Conservation (phyloP, 257 asterid species). For the Rubia yunnanensis region DNA sequence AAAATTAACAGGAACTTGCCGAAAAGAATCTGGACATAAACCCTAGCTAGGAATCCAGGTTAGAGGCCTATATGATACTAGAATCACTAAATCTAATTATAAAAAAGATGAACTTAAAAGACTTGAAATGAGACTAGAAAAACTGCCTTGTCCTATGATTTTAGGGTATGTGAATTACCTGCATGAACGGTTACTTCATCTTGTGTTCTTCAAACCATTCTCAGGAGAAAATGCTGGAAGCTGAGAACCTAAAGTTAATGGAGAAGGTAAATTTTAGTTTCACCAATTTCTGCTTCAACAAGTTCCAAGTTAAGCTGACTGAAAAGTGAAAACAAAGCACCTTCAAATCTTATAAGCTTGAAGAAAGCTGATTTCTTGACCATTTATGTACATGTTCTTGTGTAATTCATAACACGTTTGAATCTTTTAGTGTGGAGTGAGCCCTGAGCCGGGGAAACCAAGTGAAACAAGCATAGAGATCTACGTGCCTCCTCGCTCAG, state of each 20-base stretch:
- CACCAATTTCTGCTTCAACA: neutral
- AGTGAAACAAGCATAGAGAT: slow-evolving; percentile 26
- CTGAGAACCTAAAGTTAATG: slow-evolving; percentile 60
- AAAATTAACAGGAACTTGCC: neutral
- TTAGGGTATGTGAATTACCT: neutral
- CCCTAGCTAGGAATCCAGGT: neutral
- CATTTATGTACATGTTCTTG: neutral
- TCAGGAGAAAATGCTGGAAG: slow-evolving; percentile 65
- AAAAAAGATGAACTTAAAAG: neutral
- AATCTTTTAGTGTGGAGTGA: slow-evolving; percentile 31
- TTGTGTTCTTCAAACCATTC: neutral
- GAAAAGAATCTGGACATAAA: neutral
- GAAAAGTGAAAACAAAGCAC: neutral
- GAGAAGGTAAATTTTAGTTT: slow-evolving; percentile 46
- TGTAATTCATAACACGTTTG: neutral
- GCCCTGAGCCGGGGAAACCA: slow-evolving; percentile 16
- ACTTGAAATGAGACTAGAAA: neutral
- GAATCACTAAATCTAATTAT: neutral
- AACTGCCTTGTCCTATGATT: no score
- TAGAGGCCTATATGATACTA: neutral
- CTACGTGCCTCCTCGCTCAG: slow-evolving; percentile 20
- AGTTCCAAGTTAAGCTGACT: neutral
- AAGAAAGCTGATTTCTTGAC: neutral
- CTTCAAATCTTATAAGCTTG: neutral
- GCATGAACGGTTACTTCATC: neutral